These are phyloP conservation scores for Paspalum vaginatum DNA, from an alignment of 176 grass and related monocot species.

Conservation along the genomic window DNA sequence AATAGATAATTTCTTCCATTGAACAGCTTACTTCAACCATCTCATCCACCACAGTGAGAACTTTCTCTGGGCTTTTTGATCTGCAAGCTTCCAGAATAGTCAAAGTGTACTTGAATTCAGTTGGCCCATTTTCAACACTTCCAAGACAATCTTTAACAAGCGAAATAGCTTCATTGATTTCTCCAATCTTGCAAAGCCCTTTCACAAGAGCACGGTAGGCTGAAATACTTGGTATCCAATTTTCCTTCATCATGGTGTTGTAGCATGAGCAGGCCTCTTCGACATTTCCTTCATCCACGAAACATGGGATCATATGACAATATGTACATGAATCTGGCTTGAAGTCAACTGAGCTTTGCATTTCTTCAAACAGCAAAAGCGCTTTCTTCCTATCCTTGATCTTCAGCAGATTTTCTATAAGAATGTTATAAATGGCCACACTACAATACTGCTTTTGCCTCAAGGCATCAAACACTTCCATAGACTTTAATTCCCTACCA, in stretches of 20 bases:
- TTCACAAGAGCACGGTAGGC: constrained; percentile 77
- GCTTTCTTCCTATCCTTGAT: constrained; percentile 65
- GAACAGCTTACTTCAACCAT: constrained; percentile 76
- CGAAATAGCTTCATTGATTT: constrained; percentile 69
- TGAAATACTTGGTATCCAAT: constrained; percentile 62
- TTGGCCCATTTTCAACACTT: constrained; percentile 83
- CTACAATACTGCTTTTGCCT: constrained; percentile 62
- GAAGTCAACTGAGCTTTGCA: constrained; percentile 55
- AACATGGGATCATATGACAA: constrained; percentile 80
- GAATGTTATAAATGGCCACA: constrained; percentile 69
- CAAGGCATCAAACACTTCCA: constrained; percentile 68
- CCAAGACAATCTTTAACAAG: constrained; percentile 84
- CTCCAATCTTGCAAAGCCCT: constrained; percentile 78
- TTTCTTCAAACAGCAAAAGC: constrained; percentile 65
- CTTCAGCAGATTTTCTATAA: constrained; percentile 71
- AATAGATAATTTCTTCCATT: constrained; percentile 74
- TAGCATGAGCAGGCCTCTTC: constrained; percentile 85
- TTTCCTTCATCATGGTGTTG: constrained; percentile 69
- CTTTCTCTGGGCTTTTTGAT: constrained; percentile 69
- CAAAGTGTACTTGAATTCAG: constrained; percentile 94
- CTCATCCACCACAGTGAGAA: constrained; percentile 73
- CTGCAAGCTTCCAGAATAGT: constrained; percentile 74
- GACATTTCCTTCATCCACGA: constrained; percentile 73
- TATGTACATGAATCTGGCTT: constrained; percentile 69
- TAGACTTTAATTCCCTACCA: constrained; percentile 55